Conservation (phyloP, 192 early-diverging fungal species). For the Coemansia furcata region DNA sequence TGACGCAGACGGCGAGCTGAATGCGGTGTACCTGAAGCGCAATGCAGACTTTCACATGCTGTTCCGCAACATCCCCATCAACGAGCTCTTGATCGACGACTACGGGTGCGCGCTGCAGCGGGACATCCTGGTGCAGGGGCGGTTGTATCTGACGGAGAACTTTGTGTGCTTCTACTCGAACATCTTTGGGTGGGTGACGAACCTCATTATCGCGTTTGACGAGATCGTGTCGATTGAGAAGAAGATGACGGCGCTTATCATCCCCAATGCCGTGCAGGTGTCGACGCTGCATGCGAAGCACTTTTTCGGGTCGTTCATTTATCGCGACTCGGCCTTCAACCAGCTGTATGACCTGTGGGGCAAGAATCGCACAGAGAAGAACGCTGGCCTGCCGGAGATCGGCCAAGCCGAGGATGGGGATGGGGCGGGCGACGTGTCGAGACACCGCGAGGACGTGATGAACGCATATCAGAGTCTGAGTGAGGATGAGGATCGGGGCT, state of each 20-base stretch:
- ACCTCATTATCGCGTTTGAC: conserved; percentile 68
- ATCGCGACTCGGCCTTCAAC: conserved; percentile 76
- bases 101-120: conserved; percentile 85
- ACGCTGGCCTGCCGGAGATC: conserved; percentile 43
- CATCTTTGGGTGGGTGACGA: conserved; percentile 89
- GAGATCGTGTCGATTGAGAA: conserved; percentile 86
- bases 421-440: conserved; percentile 39
- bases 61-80: conserved; percentile 54
- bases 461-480: conserved; percentile 48
- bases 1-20: conserved; percentile 43
- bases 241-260: conserved; percentile 76
- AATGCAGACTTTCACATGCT: conserved; percentile 56
- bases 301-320: conserved; percentile 83
- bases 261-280: conserved; percentile 86
- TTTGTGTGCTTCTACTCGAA: conserved; percentile 83
- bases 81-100: conserved; percentile 60
- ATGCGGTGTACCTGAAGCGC: conserved; percentile 54
- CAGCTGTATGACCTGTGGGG: conserved; percentile 68
- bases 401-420: conserved; percentile 38
- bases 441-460: conserved; percentile 27
- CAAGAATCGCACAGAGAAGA: conserved; percentile 40
- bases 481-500: conserved; percentile 14
- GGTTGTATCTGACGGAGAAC: conserved; percentile 78
- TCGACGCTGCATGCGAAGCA: conserved; percentile 71
- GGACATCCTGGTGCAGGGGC: conserved; percentile 84